These are phyloP conservation scores for Oryza longistaminata DNA, from an alignment of 176 grass and related monocot genomes.

Conservation along the genomic window DNA sequence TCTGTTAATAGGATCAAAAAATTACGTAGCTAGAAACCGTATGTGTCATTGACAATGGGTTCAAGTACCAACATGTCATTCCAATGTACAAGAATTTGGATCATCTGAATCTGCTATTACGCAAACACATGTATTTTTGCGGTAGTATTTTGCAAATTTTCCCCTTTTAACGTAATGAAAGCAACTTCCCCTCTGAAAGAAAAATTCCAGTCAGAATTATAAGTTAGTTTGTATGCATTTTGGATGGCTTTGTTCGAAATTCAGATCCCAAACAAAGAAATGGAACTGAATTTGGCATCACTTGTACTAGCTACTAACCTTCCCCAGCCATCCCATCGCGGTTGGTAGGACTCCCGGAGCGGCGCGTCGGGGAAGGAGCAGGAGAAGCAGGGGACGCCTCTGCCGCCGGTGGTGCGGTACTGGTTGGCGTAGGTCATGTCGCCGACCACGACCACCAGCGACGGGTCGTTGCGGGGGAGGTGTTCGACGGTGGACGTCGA, in stretches of 20 bases:
- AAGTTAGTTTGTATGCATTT: background rate
- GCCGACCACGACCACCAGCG: conserved; percentile 73
- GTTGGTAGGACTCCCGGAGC: conserved; percentile 83
- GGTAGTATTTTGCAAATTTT: too few species aligned
- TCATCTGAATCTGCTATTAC: too few species aligned
- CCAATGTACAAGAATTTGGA: too few species aligned
- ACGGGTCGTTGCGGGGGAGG: conserved; percentile 64
- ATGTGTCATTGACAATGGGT: too few species aligned
- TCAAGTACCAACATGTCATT: too few species aligned
- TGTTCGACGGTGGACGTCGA: conserved; percentile 83
- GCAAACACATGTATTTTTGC: too few species aligned
- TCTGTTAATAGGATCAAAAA: too few species aligned
- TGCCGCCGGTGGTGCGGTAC: conserved; percentile 79
- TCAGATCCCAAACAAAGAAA: background rate
- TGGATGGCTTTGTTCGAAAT: background rate
- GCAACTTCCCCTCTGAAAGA: background rate
- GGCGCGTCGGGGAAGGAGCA: conserved; percentile 77
- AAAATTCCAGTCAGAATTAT: too few species aligned
- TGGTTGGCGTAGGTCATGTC: conserved; percentile 85
- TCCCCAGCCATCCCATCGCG: conserved; percentile 85
- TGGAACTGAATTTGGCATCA: background rate
- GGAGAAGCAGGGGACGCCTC: conserved; percentile 72
- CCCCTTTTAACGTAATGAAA: background rate
- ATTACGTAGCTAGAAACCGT: too few species aligned
- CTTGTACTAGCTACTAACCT: conserved; percentile 43